Evolutionary conservation across 768 basidiomycete species (phyloP).

Genomic region (Boletus subcaerulescens): DNA sequence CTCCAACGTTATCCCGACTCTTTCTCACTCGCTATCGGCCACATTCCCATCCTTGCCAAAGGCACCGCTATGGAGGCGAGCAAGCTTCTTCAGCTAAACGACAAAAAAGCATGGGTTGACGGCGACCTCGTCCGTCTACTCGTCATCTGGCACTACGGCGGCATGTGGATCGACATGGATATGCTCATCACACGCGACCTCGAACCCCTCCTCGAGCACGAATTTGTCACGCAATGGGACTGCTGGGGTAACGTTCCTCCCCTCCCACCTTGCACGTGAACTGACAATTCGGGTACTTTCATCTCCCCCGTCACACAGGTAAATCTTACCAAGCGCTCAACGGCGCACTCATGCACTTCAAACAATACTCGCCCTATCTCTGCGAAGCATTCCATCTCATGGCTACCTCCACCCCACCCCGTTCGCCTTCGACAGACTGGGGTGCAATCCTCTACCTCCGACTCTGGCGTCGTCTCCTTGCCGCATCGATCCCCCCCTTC

Average conservation of each 20-base stretch:
- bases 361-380: constrained; percentile 86
- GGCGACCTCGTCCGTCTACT: constrained; percentile 89
- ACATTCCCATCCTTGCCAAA: constrained; percentile 62
- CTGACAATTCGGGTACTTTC: constrained; percentile 1
- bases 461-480: constrained; percentile 82
- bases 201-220: constrained; percentile 82
- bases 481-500: constrained; percentile 75
- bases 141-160: constrained; percentile 85
- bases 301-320: constrained; percentile 38
- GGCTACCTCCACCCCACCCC: constrained; percentile 68
- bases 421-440: constrained; percentile 87
- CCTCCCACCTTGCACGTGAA: too few relatives aligned
- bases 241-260: constrained; percentile 72
- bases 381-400: constrained; percentile 97
- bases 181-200: constrained; percentile 85
- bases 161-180: constrained; percentile 98
- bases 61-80: constrained; percentile 77
- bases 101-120: constrained; percentile 89
- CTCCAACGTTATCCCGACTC: constrained; percentile 62
- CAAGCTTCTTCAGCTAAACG: constrained; percentile 55
- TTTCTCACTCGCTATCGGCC: constrained; percentile 64
- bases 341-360: constrained; percentile 94
- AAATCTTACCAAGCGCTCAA: constrained; percentile 79
- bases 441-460: constrained; percentile 89
- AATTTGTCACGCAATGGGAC: constrained; percentile 98